Percentiles rank a stretch among this genome's conserved stretches.
These are phyloP conservation scores for Nakazawaea pomicola DNA, from an alignment of 805 yeast genomes.

Conservation along the genomic window DNA sequence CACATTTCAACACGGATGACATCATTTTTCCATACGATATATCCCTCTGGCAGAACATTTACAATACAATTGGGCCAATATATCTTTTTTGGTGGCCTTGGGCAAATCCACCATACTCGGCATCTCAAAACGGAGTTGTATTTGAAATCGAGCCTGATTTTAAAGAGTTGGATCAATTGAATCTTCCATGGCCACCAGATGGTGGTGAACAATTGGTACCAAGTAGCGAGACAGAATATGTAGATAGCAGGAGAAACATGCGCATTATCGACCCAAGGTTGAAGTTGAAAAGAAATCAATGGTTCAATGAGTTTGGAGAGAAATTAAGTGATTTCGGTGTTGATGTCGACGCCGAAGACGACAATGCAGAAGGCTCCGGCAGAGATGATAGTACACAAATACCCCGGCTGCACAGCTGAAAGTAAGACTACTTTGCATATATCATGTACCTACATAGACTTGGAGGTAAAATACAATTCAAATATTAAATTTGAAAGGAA, in stretches of 20 bases:
- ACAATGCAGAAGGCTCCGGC: conserved; percentile 12
- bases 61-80: conserved; percentile 54
- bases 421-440: too few relatives aligned
- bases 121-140: conserved; percentile 52
- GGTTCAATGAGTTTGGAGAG: conserved; percentile 85
- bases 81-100: conserved; percentile 70
- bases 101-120: conserved; percentile 55
- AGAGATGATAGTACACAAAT: not conserved
- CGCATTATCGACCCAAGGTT: conserved; percentile 28
- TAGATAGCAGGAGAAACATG: conserved; percentile 4
- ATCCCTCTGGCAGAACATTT: conserved; percentile 52
- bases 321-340: conserved; percentile 82
- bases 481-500: too few relatives aligned
- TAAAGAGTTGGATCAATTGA: conserved; percentile 51
- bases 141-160: conserved; percentile 50
- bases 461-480: too few relatives aligned
- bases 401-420: too few relatives aligned
- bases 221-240: conserved; percentile 10
- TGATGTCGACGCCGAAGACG: conserved; percentile 59
- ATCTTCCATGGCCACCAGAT: conserved; percentile 93
- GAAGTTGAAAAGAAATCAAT: conserved; percentile 38
- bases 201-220: conserved; percentile 43
- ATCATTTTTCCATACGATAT: conserved; percentile 82
- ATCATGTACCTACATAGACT: too few relatives aligned
- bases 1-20: conserved; percentile 50